Base-by-base conservation (phyloP, 352 stramenopile species). In the Globisporangium recalcitrans region DNA sequence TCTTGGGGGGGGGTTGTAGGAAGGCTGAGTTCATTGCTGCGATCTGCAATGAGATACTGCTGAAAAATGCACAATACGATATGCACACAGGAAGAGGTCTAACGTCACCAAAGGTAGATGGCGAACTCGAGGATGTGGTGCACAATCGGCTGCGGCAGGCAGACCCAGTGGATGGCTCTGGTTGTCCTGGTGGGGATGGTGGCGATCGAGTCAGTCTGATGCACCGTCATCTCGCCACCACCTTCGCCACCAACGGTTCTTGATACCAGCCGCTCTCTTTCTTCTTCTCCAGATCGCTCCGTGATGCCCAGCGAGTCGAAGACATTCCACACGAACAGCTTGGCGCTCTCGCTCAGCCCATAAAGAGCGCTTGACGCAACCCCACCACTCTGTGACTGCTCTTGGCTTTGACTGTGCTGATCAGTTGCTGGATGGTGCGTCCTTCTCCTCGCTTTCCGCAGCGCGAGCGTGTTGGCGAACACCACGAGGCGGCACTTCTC, bases 401-500 rank as follows among this genome's bases (percentile, higher is more conserved):
- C 13, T n/a, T 48, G 24, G n/a, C 19, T 27, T 13, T 19, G 8
- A 44, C 32, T 19, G 13, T 49, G 26, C 1, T n/a, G n/a, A n/a
- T n/a, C n/a, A n/a, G 4, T 9, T 13, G 19, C 24, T 19, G 16
- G 29, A 1, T 42, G 51, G 10, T 14, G 51, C 2, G 13, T 21
- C 22, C 26, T 38, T 19, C 49, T 63, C 3, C 19, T 46, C 19
- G 9, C 38, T 21, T 46, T 16, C 19, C 68, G 71, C 26, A 70
- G 51, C 51, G 67, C 72, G 26, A 77, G 64, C n/a, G 63, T 52
- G 62, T 90, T 90, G 22, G 75, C 78, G 13, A 72, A 67, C 29
- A 90, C 48, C 9, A 93, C 51, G 11, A 91, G 71, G 3, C 73
- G 73, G 44, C 74, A 85, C 48, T 91, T 89, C 34, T 84, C 62